A percentile compares a stretch with the other conserved stretches of the same genome.
Conservation (phyloP, 257 asterid genomes). For the Plantago major region DNA sequence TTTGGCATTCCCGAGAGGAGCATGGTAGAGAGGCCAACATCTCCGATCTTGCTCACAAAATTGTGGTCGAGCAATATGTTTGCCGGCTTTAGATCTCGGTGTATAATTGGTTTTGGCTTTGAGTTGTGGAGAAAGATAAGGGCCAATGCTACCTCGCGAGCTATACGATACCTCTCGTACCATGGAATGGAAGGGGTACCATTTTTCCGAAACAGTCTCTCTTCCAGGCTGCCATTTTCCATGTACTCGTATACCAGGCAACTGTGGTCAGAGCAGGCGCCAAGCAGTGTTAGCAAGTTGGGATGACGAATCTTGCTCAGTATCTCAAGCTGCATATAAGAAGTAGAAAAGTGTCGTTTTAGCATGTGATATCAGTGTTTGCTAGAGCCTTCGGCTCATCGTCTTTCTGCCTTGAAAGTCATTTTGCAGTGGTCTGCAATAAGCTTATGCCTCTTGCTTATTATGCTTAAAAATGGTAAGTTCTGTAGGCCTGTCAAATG, state of each 20-base stretch:
- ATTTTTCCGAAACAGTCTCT: conserved; percentile 34
- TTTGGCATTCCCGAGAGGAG: conserved; percentile 24
- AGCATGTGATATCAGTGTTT: neutral
- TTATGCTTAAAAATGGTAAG: neutral
- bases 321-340: conserved; percentile 46
- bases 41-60: conserved; percentile 54
- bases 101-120: conserved; percentile 49
- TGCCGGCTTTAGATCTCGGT: conserved; percentile 56
- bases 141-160: conserved; percentile 62
- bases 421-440: too few relatives aligned
- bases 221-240: conserved; percentile 62
- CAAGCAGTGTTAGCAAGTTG: conserved; percentile 52
- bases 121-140: conserved; percentile 51
- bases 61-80: conserved; percentile 54
- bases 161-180: conserved; percentile 50
- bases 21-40: conserved; percentile 54
- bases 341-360: neutral
- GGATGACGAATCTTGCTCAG: conserved; percentile 55
- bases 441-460: neutral
- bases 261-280: conserved; percentile 52
- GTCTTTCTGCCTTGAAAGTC: too few relatives aligned
- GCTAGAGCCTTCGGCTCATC: neutral
- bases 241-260: conserved; percentile 61
- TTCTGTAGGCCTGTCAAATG: too few relatives aligned
- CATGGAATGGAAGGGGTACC: conserved; percentile 46